phyloP scores from a whole-genome alignment of 1,284 basidiomycete species.

The Ceratobasidium sp. region DNA sequence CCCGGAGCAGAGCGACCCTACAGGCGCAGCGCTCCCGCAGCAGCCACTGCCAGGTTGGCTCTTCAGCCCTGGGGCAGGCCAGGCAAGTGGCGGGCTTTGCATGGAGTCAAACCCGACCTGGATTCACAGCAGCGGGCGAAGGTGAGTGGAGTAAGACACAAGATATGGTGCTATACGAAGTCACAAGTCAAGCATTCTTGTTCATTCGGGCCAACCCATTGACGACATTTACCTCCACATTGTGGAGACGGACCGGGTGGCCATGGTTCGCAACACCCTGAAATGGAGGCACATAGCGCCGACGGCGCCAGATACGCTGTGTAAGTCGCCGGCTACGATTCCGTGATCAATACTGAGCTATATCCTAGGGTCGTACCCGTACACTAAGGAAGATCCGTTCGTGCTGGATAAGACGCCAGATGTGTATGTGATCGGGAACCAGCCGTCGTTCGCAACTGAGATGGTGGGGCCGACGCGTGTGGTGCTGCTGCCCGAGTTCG shows the following conservation, averaged over 20 bases:
- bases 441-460: constrained; percentile 80
- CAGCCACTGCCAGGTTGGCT: constrained; percentile 92
- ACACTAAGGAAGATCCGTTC: constrained; percentile 88
- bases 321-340: constrained; percentile 50
- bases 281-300: constrained; percentile 96
- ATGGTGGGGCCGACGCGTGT: constrained; percentile 69
- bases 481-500: constrained; percentile 84
- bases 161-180: constrained; percentile 46
- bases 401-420: constrained; percentile 84
- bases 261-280: constrained; percentile 79
- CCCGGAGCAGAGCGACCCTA: constrained; percentile 83
- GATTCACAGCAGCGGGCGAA: constrained; percentile 58
- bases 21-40: constrained; percentile 89
- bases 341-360: constrained; percentile 1
- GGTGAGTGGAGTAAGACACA: neutral
- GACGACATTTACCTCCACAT: constrained; percentile 97
- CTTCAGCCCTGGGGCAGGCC: constrained; percentile 62
- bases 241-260: constrained; percentile 63
- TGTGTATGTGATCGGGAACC: constrained; percentile 92
- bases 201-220: constrained; percentile 89
- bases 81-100: constrained; percentile 61
- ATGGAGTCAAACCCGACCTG: constrained; percentile 92
- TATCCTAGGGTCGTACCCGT: constrained; percentile 86
- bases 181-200: constrained; percentile 66
- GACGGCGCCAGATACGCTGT: constrained; percentile 96